A percentile compares a stretch with the other conserved stretches of the same genome.
These are phyloP conservation scores for Pelargonium fulgidum DNA, from an alignment of 441 rosid species.

Conservation along the genomic window DNA sequence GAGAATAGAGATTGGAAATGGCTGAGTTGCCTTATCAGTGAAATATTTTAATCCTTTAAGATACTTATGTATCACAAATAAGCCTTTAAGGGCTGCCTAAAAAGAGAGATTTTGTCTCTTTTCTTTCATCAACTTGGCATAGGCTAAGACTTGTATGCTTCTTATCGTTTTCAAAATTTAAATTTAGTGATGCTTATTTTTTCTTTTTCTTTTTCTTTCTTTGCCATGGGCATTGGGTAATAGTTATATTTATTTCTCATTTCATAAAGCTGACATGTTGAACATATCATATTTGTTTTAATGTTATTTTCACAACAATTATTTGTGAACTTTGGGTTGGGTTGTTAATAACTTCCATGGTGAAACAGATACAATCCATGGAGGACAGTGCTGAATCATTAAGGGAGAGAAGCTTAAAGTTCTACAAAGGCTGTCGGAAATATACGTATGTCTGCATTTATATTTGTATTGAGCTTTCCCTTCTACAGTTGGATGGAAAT, in stretches of 20 bases:
- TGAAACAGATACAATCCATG: conserved; percentile 23
- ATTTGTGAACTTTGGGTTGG: not conserved
- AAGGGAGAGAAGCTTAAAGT: conserved; percentile 26
- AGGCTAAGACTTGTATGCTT: not conserved
- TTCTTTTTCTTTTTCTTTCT: not conserved
- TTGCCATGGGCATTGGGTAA: not conserved
- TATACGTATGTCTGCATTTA: conserved; percentile 23
- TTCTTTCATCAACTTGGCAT: not conserved
- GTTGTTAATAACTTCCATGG: not conserved
- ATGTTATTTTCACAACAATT: not conserved
- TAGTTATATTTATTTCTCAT: not conserved
- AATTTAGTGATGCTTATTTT: not conserved
- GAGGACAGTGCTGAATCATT: conserved; percentile 27
- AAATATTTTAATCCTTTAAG: not conserved
- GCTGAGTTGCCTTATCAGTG: not conserved
- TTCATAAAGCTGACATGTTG: not conserved
- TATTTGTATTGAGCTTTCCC: not conserved
- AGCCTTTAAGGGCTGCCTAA: not conserved
- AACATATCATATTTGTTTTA: not conserved
- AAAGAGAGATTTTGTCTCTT: not conserved
- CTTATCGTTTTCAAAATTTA: not conserved
- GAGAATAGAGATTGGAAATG: not conserved
- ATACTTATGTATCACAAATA: not conserved
- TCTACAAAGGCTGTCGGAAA: conserved; percentile 28
- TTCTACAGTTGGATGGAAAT: not conserved